Conservation (phyloP, 495 filamentous ascomycete species). For the Penicillium canariense region DNA sequence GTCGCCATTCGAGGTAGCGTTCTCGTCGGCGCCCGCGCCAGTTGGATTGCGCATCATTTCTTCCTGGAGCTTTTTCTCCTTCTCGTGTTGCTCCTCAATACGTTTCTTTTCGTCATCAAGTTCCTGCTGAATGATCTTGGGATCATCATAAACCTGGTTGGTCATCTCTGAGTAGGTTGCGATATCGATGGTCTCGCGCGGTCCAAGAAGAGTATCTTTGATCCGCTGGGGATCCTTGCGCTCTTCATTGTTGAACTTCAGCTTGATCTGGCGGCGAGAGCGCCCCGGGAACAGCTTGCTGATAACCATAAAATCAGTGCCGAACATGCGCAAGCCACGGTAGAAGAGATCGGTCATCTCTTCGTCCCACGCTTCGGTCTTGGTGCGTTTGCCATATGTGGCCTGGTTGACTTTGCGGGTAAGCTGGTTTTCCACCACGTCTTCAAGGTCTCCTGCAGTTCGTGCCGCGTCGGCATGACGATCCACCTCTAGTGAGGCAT, state of each 20-base stretch:
- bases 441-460: constrained; percentile 55
- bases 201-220: constrained; percentile 62
- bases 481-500: constrained; percentile 74
- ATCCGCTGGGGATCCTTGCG: constrained; percentile 66
- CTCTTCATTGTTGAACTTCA: constrained; percentile 93
- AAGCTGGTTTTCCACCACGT: constrained; percentile 76
- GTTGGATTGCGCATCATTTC: constrained; percentile 48
- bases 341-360: constrained; percentile 83
- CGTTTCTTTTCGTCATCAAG: constrained; percentile 69
- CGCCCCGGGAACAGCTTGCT: constrained; percentile 75
- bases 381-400: constrained; percentile 68
- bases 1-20: constrained; percentile 31
- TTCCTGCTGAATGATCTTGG: constrained; percentile 56
- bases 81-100: constrained; percentile 65
- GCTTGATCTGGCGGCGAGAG: constrained; percentile 75
- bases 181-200: constrained; percentile 59
- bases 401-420: constrained; percentile 71
- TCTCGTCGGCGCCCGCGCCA: constrained; percentile 33
- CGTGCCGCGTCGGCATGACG: constrained; percentile 66
- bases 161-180: constrained; percentile 64
- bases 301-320: constrained; percentile 91
- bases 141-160: constrained; percentile 51
- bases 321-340: constrained; percentile 77
- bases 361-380: constrained; percentile 72
- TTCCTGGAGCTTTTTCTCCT: constrained; percentile 53